Evolutionary conservation across 2,329 filamentous ascomycete genomes (phyloP), one percentile per base, ranked within the genome.

Genomic region (Metarhizium anisopliae): DNA sequence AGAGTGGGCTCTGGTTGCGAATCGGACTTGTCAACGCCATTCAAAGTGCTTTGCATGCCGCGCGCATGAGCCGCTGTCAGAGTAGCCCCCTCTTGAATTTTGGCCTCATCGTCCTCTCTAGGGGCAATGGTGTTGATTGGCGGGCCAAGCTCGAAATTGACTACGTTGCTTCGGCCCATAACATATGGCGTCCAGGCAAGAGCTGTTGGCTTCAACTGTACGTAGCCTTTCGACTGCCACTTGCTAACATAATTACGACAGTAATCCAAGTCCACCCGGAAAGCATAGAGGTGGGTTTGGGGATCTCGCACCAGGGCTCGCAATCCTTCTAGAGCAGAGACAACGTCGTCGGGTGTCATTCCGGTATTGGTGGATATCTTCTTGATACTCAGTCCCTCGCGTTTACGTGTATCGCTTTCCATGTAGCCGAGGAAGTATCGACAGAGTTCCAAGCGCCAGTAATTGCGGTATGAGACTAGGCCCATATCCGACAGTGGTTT

Each of bases 401-500:
- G 74, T 54, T 62, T 64, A 52, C 67, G 59, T n/a, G 63, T 60
- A 1, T 61, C 66, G 2, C 59, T 59, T 8, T 68, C 64, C 59
- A 70, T 62, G 13, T 64, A 56, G 60, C 86, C 73, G 42, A 92
- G 76, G 6, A 99, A 78, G 62, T 96, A 90, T 59, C 89, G 87
- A 67, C 92, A 96, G 54, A 99, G 76, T 2, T 95, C 80, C 10
- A 96, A 76, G 20, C 94, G 86, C 94, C 94, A 99, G 70, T 99
- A 99, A 64, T 95, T 96, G 49, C 94, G 85, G 68, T 99, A 99
- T 2, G 93, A 97, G 4, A 97, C 93, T 43, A 99, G 74, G 3
- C 94, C 94, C 90, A 99, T 96, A 67, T 99, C 94, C 0, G 94
- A 97, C 3, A 99, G 79, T 0, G 94, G 94, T 71, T 99, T 99